Evolutionary conservation across 2,329 filamentous ascomycete genomes (phyloP).

Genomic region (Lachnellula suecica): DNA sequence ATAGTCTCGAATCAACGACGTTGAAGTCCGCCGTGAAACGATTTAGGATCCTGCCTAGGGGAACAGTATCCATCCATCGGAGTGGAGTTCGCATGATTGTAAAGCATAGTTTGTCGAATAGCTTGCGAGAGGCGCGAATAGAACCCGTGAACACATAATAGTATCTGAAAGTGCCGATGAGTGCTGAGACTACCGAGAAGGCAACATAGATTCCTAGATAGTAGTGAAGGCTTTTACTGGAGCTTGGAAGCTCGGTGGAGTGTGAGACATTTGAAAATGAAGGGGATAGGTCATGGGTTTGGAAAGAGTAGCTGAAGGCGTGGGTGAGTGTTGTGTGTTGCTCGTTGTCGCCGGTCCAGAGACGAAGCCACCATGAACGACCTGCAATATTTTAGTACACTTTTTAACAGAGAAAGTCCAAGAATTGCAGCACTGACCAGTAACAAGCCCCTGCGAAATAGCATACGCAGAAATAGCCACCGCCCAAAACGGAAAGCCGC

Average conservation of each 20-base stretch:
- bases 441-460: conserved; percentile 50
- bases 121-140: conserved; percentile 63
- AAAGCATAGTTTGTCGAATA: conserved; percentile 68
- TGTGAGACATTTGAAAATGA: conserved; percentile 1
- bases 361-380: conserved; percentile 62
- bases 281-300: conserved; percentile 41
- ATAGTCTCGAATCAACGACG: conserved; percentile 66
- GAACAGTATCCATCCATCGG: conserved; percentile 80
- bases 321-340: conserved; percentile 24
- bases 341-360: conserved; percentile 56
- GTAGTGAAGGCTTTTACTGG: conserved; percentile 48
- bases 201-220: conserved; percentile 69
- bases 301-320: conserved; percentile 41
- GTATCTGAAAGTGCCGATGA: conserved; percentile 63
- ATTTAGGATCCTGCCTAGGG: conserved; percentile 74
- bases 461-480: conserved; percentile 53
- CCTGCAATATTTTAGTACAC: conserved; percentile 31
- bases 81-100: conserved; percentile 70
- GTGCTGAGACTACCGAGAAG: conserved; percentile 54
- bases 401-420: not conserved
- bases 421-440: conserved; percentile 45
- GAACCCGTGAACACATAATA: conserved; percentile 64
- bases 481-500: conserved; percentile 61
- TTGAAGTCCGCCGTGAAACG: conserved; percentile 78
- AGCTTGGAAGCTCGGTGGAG: not conserved